These are phyloP conservation scores for Neurospora sp. DNA, from an alignment of 495 filamentous ascomycete species.

Conservation along the genomic window DNA sequence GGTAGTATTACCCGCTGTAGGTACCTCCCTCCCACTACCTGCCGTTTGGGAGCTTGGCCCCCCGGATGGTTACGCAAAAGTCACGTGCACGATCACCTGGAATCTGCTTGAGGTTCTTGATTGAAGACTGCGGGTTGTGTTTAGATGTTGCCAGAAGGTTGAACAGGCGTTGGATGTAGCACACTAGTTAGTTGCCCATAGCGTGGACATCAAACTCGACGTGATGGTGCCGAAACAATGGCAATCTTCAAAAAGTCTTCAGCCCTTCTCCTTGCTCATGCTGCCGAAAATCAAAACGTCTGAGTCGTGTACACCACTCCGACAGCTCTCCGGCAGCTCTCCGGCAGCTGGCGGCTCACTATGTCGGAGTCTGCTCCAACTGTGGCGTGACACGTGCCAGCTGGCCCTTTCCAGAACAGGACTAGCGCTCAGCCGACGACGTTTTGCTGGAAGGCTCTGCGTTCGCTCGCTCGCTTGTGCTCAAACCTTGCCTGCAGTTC, in stretches of 20 bases:
- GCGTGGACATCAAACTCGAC: not conserved
- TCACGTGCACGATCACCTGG: not conserved
- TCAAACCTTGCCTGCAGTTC: constrained; percentile 9
- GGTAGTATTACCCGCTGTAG: not conserved
- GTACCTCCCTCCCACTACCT: not conserved
- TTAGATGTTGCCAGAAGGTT: not conserved
- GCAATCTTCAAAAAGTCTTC: not conserved
- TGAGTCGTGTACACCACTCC: not conserved
- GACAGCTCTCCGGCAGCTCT: not conserved
- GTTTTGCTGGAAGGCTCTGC: constrained; percentile 28
- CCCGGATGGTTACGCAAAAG: not conserved
- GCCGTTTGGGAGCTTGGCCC: not conserved
- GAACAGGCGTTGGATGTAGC: not conserved
- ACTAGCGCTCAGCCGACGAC: constrained; percentile 9
- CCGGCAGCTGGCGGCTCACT: not conserved
- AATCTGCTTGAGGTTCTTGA: not conserved
- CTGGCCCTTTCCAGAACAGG: constrained; percentile 1
- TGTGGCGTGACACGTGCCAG: constrained; percentile 19
- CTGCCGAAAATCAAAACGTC: not conserved
- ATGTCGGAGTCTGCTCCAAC: constrained; percentile 1
- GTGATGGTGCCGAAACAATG: not conserved
- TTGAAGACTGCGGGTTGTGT: not conserved
- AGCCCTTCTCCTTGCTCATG: not conserved
- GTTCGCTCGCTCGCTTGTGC: constrained; percentile 2
- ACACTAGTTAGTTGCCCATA: not conserved